phyloP scores from a whole-genome alignment of 208 protist genomes.

The Crithidia mellificae region DNA sequence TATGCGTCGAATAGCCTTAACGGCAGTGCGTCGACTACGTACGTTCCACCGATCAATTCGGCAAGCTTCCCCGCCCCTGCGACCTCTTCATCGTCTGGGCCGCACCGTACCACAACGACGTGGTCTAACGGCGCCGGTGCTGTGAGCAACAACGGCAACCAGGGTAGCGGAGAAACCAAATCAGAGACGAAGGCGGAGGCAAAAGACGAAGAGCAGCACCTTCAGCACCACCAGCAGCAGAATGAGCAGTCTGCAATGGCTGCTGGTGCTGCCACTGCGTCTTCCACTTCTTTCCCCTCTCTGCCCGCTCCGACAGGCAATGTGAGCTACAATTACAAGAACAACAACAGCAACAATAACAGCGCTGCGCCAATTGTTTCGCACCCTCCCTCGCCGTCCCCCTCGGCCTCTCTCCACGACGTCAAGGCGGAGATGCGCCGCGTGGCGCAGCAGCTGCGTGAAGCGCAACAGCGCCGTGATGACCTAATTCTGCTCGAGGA shows the following conservation, averaged over 20 bases:
- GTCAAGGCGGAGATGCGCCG: conserved; percentile 54
- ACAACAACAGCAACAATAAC: background rate
- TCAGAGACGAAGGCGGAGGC: background rate
- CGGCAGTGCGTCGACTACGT: background rate
- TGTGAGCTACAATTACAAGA: background rate
- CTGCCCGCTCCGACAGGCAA: too few species aligned
- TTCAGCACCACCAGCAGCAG: too few species aligned
- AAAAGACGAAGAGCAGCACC: too few species aligned
- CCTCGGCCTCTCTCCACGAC: conserved; percentile 27
- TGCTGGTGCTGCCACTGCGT: too few species aligned
- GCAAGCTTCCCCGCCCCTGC: background rate
- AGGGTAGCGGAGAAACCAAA: too few species aligned
- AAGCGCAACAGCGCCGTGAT: conserved; percentile 60
- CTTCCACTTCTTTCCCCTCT: too few species aligned
- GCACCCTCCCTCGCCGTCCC: conserved; percentile 1
- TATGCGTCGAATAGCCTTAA: background rate
- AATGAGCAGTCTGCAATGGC: too few species aligned
- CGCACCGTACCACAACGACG: conserved; percentile 9
- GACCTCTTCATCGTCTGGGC: too few species aligned
- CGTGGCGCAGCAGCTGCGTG: conserved; percentile 47
- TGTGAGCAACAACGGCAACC: too few species aligned
- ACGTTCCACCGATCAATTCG: background rate
- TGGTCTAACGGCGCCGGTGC: background rate
- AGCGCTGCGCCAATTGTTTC: background rate
- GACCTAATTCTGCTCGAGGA: conserved; percentile 73